phyloP scores from a whole-genome alignment of 208 protist species.

The Trypanosoma lewisi region DNA sequence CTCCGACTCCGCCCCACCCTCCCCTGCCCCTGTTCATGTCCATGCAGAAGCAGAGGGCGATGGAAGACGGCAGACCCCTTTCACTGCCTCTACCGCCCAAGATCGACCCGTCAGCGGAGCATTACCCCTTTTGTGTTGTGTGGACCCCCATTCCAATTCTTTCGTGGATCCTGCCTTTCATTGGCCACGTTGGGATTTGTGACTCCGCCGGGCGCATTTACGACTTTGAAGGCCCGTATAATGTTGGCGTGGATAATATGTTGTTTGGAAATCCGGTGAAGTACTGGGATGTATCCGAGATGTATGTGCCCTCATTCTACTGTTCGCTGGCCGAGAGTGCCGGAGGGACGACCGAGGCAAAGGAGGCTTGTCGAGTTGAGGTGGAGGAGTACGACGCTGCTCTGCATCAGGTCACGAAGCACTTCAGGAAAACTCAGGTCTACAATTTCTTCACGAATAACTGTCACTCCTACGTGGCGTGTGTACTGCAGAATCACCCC shows the following conservation, averaged over 20 bases:
- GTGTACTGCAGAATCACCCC: slow-evolving; percentile 39
- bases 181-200: slow-evolving; percentile 91
- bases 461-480: slow-evolving; percentile 81
- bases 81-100: slow-evolving; percentile 34
- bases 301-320: slow-evolving; percentile 66
- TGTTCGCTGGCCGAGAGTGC: slow-evolving; percentile 6
- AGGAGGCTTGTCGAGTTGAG: slow-evolving; percentile 30
- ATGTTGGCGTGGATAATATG: slow-evolving; percentile 83
- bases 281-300: slow-evolving; percentile 73
- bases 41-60: neutral
- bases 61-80: neutral
- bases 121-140: slow-evolving; percentile 91
- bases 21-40: too few relatives aligned
- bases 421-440: slow-evolving; percentile 61
- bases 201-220: slow-evolving; percentile 81
- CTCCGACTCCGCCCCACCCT: too few relatives aligned
- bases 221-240: slow-evolving; percentile 90
- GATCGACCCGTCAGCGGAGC: slow-evolving; percentile 56
- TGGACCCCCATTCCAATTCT: slow-evolving; percentile 90
- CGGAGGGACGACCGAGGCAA: slow-evolving; percentile 2
- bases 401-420: slow-evolving; percentile 31
- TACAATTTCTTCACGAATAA: slow-evolving; percentile 92
- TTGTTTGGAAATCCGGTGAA: slow-evolving; percentile 82
- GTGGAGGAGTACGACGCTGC: slow-evolving; percentile 59
- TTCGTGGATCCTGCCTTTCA: slow-evolving; percentile 87